A percentile compares a stretch with the other conserved stretches of the same genome.
Conservation (phyloP, 2,329 filamentous ascomycete genomes). For the Tolypocladium amazonense region DNA sequence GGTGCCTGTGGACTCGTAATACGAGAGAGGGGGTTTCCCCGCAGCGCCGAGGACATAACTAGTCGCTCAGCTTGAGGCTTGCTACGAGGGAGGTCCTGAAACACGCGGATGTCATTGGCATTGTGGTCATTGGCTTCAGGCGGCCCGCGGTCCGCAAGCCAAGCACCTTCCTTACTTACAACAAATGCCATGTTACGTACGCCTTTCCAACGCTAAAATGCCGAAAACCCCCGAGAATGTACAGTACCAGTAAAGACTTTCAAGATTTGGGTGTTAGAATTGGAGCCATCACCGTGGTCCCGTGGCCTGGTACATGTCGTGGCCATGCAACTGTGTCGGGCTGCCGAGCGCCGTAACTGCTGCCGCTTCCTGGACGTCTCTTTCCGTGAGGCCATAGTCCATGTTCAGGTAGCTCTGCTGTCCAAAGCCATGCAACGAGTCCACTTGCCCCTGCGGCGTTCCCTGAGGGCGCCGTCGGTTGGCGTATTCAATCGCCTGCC, state of each 20-base stretch:
- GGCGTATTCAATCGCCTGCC: conserved; percentile 4
- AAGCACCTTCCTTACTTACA: not conserved
- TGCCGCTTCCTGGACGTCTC: conserved; percentile 9
- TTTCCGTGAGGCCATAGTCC: conserved; percentile 12
- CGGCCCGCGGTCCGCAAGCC: too few relatives aligned
- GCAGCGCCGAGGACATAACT: too few relatives aligned
- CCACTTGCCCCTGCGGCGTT: conserved; percentile 6
- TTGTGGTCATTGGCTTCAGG: too few relatives aligned
- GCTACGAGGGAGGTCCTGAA: too few relatives aligned
- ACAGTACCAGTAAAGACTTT: not conserved
- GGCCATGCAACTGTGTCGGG: conserved; percentile 11
- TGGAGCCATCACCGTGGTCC: conserved; percentile 4
- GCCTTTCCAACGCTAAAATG: not conserved
- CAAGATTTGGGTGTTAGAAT: not conserved
- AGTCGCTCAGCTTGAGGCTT: too few relatives aligned
- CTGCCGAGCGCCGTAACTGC: conserved; percentile 8
- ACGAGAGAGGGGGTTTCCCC: too few relatives aligned
- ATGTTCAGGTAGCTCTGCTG: conserved; percentile 14
- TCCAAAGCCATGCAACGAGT: conserved; percentile 9
- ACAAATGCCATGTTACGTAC: not conserved
- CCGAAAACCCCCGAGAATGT: not conserved
- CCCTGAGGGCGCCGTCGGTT: conserved; percentile 7
- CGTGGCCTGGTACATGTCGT: conserved; percentile 12
- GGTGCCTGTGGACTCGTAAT: too few relatives aligned
- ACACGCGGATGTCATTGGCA: too few relatives aligned